Conservation (phyloP, 768 basidiomycete species). For the Cystofilobasidium bisporidii region DNA sequence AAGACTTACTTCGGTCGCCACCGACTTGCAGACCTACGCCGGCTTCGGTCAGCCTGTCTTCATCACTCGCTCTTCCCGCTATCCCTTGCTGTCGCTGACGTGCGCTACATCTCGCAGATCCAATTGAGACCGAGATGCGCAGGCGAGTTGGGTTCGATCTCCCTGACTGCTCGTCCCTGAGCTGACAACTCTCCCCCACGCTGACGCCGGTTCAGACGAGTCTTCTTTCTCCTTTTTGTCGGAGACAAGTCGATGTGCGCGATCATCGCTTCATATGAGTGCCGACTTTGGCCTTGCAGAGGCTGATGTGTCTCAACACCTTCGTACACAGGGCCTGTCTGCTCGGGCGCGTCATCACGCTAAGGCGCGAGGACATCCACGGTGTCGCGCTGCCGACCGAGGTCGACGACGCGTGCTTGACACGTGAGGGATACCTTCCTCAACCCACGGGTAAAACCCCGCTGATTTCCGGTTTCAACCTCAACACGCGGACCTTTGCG, state of each 20-base stretch:
- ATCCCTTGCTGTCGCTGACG: too few relatives aligned
- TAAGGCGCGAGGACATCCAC: slow-evolving; percentile 66
- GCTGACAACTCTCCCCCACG: too few relatives aligned
- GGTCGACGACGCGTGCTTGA: slow-evolving; percentile 51
- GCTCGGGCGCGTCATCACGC: slow-evolving; percentile 69
- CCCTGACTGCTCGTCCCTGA: too few relatives aligned
- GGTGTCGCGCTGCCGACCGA: slow-evolving; percentile 34
- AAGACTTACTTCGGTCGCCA: too few relatives aligned
- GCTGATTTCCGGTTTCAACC: slow-evolving; percentile 75
- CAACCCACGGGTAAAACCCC: slow-evolving; percentile 83
- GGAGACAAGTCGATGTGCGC: slow-evolving; percentile 82
- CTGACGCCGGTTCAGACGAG: too few relatives aligned
- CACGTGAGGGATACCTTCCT: slow-evolving; percentile 67
- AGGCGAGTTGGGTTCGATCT: too few relatives aligned
- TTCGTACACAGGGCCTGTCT: slow-evolving; percentile 49
- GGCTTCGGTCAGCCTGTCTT: slow-evolving; percentile 44
- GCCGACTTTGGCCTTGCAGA: too few relatives aligned
- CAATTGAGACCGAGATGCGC: slow-evolving; percentile 84
- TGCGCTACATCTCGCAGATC: too few relatives aligned
- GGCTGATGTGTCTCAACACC: too few relatives aligned
- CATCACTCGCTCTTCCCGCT: too few relatives aligned
- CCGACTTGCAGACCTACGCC: slow-evolving; percentile 7
- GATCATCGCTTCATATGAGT: too few relatives aligned
- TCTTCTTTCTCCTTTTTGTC: slow-evolving; percentile 78
- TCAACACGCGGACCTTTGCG: slow-evolving; percentile 66